A percentile compares a stretch with the other conserved stretches of the same genome.
These are phyloP conservation scores for Acer yangbiense DNA, from an alignment of 345 rosid species.

Conservation along the genomic window DNA sequence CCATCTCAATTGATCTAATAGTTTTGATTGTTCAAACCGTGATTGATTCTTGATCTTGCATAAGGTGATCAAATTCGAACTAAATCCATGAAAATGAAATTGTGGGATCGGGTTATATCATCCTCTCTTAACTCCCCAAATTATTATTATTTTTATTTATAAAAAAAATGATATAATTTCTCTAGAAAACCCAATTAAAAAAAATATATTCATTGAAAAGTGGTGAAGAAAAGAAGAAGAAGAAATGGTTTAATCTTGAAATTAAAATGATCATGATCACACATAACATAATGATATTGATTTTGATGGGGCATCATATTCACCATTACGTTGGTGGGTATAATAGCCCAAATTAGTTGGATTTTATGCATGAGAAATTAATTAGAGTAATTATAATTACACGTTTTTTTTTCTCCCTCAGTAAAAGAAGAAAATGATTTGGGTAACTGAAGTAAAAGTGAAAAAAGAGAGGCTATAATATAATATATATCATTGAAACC, in stretches of 20 bases:
- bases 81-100: too few species aligned
- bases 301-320: neutral
- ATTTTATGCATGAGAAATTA: neutral
- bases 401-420: neutral
- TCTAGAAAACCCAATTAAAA: too few species aligned
- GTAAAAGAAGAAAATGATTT: neutral
- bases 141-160: too few species aligned
- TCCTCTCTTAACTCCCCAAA: too few species aligned
- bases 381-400: neutral
- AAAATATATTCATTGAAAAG: neutral
- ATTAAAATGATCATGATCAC: neutral
- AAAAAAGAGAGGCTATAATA: neutral
- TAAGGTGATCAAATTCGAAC: too few species aligned
- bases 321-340: neutral
- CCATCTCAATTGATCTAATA: too few species aligned
- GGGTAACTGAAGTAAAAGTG: conserved; percentile 10
- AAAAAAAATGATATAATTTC: too few species aligned
- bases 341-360: neutral
- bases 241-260: neutral
- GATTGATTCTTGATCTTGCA: too few species aligned
- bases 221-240: neutral
- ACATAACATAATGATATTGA: neutral
- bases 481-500: neutral
- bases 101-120: too few species aligned
- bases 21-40: too few species aligned